A percentile compares a stretch with the other conserved stretches of the same genome.
Evolutionary conservation across 2,329 filamentous ascomycete genomes (phyloP).

Genomic region (Monosporascus ibericus): DNA sequence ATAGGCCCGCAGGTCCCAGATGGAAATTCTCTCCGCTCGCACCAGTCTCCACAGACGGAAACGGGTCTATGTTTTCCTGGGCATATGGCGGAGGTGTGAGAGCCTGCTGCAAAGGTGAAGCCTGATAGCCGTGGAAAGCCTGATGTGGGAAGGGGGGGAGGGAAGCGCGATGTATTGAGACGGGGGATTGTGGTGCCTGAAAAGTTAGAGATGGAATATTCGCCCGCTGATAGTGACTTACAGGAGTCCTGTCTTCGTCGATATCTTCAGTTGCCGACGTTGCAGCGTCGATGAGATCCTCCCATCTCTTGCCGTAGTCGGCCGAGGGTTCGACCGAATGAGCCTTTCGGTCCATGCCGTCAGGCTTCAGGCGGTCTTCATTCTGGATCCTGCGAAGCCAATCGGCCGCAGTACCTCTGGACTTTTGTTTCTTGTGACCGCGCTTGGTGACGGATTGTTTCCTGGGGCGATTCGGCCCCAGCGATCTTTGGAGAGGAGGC

Average conservation of each 20-base stretch:
- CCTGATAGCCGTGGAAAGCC: slow-evolving; percentile 69
- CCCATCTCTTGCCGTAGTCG: slow-evolving; percentile 86
- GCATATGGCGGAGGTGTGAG: slow-evolving; percentile 75
- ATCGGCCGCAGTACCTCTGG: slow-evolving; percentile 61
- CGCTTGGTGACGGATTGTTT: slow-evolving; percentile 85
- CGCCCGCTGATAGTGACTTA: slow-evolving; percentile 44
- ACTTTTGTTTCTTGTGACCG: slow-evolving; percentile 74
- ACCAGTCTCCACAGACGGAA: slow-evolving; percentile 82
- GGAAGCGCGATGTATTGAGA: slow-evolving; percentile 57
- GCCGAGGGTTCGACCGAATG: slow-evolving; percentile 78
- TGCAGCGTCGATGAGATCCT: slow-evolving; percentile 89
- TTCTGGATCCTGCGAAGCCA: slow-evolving; percentile 56
- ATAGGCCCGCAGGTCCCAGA: slow-evolving; percentile 59
- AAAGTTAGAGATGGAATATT: slow-evolving; percentile 39
- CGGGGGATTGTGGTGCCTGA: slow-evolving; percentile 59
- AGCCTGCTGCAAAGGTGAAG: slow-evolving; percentile 84
- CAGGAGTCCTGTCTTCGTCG: slow-evolving; percentile 84
- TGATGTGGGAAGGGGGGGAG: slow-evolving; percentile 56
- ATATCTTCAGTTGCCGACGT: slow-evolving; percentile 87
- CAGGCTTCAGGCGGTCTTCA: slow-evolving; percentile 57
- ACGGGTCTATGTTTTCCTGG: slow-evolving; percentile 66
- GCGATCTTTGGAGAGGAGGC: slow-evolving; percentile 70
- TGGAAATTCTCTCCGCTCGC: slow-evolving; percentile 67
- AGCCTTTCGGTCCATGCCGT: slow-evolving; percentile 71
- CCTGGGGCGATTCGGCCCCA: slow-evolving; percentile 66